These are phyloP conservation scores for Haematococcus sp. DNA, from an alignment of 139 green algal genomes.

Conservation along the genomic window DNA sequence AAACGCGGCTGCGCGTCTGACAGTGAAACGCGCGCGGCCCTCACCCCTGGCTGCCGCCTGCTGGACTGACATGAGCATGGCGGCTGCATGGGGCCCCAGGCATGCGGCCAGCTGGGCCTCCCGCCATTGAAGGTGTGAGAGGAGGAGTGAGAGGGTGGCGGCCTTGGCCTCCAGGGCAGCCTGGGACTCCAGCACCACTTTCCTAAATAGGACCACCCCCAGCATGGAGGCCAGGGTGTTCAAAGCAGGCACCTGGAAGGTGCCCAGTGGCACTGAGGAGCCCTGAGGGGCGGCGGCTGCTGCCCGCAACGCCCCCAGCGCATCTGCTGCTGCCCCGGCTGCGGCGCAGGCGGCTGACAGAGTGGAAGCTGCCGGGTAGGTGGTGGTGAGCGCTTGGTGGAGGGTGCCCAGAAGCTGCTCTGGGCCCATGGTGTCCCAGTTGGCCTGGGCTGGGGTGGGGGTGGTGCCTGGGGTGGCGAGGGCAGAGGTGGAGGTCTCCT, in stretches of 20 bases:
- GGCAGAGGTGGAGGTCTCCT: no score
- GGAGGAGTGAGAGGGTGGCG: neutral
- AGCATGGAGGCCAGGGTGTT: slow-evolving; percentile 26
- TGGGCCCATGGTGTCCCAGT: no score
- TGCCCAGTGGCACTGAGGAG: no score
- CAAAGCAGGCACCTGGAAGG: slow-evolving; percentile 19
- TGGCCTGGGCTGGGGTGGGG: no score
- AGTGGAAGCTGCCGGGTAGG: no score
- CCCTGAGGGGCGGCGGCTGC: no score
- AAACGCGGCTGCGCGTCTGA: slow-evolving; percentile 22
- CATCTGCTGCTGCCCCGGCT: no score
- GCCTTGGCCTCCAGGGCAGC: neutral
- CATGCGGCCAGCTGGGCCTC: slow-evolving; percentile 26
- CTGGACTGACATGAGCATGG: slow-evolving; percentile 23
- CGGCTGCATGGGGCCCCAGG: slow-evolving; percentile 8
- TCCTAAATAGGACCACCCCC: slow-evolving; percentile 30
- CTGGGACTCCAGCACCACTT: slow-evolving; percentile 29
- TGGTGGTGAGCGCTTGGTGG: no score
- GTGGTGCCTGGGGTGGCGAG: no score
- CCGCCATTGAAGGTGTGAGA: slow-evolving; percentile 11
- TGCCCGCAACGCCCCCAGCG: no score
- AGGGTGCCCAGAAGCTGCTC: no score
- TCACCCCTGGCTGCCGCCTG: slow-evolving; percentile 12
- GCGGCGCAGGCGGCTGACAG: no score
- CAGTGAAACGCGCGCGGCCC: slow-evolving; percentile 15